phyloP scores from a whole-genome alignment of 148 eudicot species.

The Arctostaphylos glauca region DNA sequence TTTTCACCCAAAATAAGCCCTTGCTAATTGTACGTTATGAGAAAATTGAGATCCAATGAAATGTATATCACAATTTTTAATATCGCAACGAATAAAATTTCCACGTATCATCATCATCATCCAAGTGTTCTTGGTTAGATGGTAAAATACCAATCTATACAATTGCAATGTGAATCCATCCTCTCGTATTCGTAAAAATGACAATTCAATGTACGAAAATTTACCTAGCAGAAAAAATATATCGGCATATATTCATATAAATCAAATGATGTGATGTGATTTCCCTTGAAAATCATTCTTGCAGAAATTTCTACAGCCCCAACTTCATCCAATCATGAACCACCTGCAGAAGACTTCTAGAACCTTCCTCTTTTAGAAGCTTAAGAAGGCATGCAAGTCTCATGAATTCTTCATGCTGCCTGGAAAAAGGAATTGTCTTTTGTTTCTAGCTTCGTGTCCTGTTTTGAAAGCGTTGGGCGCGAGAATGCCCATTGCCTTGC shows the following conservation, averaged over 20 bases:
- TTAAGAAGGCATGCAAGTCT: no score
- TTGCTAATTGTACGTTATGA: background rate
- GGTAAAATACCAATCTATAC: background rate
- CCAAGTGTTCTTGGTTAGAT: background rate
- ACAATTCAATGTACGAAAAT: background rate
- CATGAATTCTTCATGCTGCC: slow-evolving; percentile 31
- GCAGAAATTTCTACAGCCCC: no score
- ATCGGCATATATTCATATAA: background rate
- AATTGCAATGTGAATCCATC: background rate
- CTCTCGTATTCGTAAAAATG: background rate
- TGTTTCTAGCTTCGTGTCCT: slow-evolving; percentile 22
- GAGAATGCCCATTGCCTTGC: slow-evolving; percentile 65
- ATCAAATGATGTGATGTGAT: background rate
- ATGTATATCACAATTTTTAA: background rate
- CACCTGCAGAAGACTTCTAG: no score
- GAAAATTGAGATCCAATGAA: background rate
- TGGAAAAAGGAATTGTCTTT: slow-evolving; percentile 31
- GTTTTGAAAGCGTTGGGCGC: slow-evolving; percentile 25
- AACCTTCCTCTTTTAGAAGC: no score
- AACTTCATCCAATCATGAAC: no score
- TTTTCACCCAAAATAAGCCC: background rate
- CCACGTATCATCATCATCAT: background rate
- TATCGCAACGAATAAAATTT: background rate
- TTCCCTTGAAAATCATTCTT: background rate
- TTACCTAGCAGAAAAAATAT: background rate